phyloP scores from a whole-genome alignment of 495 filamentous ascomycete genomes.

The Copromyces sp. region DNA sequence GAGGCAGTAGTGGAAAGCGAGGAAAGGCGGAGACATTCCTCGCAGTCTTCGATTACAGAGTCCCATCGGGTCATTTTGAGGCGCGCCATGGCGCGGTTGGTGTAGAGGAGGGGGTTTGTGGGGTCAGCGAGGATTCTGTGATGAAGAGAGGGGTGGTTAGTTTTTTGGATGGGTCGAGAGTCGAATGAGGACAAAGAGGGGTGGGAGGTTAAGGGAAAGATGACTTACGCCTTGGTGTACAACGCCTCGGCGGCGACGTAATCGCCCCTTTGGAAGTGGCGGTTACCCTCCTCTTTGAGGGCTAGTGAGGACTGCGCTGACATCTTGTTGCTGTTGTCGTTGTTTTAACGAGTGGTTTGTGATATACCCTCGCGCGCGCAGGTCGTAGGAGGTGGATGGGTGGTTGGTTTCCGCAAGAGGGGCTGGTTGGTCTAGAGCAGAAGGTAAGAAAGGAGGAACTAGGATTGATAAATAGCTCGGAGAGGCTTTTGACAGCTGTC shows the following conservation, averaged over 20 bases:
- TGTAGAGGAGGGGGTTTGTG: constrained; percentile 56
- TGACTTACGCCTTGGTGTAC: constrained; percentile 75
- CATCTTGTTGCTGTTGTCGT: background rate
- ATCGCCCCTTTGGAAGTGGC: constrained; percentile 57
- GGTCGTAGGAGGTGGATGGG: background rate
- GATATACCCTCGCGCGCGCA: background rate
- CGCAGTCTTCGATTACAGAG: constrained; percentile 71
- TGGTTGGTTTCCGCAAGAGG: background rate
- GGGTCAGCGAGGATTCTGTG: constrained; percentile 48
- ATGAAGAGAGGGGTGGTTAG: background rate
- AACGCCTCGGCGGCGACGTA: constrained; percentile 62
- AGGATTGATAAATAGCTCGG: background rate
- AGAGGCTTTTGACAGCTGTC: background rate
- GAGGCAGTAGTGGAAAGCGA: constrained; percentile 25
- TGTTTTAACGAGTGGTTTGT: background rate
- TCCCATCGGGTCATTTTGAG: constrained; percentile 61
- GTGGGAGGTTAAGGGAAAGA: background rate
- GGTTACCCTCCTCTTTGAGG: constrained; percentile 53
- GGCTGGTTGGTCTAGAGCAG: background rate
- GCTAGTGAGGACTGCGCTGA: background rate
- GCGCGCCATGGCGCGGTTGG: constrained; percentile 83
- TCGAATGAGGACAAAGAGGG: background rate
- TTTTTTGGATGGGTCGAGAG: background rate
- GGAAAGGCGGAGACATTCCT: constrained; percentile 56
- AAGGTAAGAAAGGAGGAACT: background rate